Conservation (phyloP, 768 basidiomycete genomes). For the Cystobasidium onofrii region DNA sequence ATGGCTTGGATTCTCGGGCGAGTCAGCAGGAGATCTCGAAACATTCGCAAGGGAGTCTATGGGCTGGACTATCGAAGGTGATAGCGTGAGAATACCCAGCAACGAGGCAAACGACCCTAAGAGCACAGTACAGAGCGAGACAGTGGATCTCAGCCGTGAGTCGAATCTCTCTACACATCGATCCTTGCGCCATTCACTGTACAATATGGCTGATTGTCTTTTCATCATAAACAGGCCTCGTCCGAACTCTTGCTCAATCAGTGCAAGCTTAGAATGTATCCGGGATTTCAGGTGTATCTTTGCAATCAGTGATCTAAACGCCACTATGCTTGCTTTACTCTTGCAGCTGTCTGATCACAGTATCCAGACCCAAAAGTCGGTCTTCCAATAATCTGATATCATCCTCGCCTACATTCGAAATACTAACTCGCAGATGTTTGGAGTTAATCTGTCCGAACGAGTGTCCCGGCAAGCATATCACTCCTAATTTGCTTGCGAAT, state of each 20-base stretch:
- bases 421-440: constrained; percentile 25
- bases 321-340: not conserved
- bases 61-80: constrained; percentile 33
- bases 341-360: constrained; percentile 1
- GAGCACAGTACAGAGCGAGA: constrained; percentile 37
- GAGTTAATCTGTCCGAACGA: constrained; percentile 17
- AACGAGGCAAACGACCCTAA: constrained; percentile 40
- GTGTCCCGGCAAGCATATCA: constrained; percentile 15
- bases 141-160: constrained; percentile 40
- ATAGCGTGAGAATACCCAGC: constrained; percentile 34
- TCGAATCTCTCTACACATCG: not conserved
- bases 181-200: not conserved
- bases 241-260: constrained; percentile 18
- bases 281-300: not conserved
- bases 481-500: constrained; percentile 1
- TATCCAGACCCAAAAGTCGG: not conserved
- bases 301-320: not conserved
- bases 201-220: not conserved
- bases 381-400: constrained; percentile 7
- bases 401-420: constrained; percentile 25
- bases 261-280: constrained; percentile 1
- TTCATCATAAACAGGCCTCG: not conserved
- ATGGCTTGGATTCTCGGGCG: constrained; percentile 9
- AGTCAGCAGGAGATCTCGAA: constrained; percentile 9
- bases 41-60: not conserved